Evolutionary conservation across 2,329 filamentous ascomycete genomes (phyloP).

Genomic region (Rugonectria rugulosa): DNA sequence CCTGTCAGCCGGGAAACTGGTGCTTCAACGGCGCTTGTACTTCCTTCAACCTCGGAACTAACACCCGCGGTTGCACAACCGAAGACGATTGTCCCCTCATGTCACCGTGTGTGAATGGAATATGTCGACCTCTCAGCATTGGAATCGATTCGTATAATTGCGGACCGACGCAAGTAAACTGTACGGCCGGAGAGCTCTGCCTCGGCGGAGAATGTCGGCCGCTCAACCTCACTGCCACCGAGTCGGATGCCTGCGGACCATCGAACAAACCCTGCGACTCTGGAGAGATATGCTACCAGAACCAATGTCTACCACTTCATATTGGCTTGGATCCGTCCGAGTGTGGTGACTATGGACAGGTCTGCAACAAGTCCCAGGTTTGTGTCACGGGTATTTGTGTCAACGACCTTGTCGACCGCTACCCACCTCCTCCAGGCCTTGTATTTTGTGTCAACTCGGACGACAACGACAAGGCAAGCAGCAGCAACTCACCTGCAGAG

Average conservation of each 20-base stretch:
- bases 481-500: conserved; percentile 8
- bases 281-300: conserved; percentile 16
- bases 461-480: background rate
- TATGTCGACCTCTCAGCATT: conserved; percentile 17
- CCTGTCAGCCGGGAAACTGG: conserved; percentile 22
- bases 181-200: conserved; percentile 18
- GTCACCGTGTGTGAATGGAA: conserved; percentile 11
- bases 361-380: conserved; percentile 17
- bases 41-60: conserved; percentile 18
- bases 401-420: conserved; percentile 2
- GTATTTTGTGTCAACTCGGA: conserved; percentile 1
- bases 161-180: conserved; percentile 9
- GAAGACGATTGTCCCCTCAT: conserved; percentile 12
- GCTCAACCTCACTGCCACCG: conserved; percentile 14
- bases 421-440: conserved; percentile 13
- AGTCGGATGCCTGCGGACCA: conserved; percentile 9
- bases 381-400: conserved; percentile 19
- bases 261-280: conserved; percentile 17
- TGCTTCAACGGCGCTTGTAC: conserved; percentile 21
- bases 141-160: conserved; percentile 22
- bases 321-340: conserved; percentile 15
- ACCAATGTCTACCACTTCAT: conserved; percentile 16
- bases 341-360: conserved; percentile 13
- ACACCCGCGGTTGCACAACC: conserved; percentile 10
- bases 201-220: conserved; percentile 15